phyloP scores from a whole-genome alignment of 495 filamentous ascomycete species.

The Penicillium cinerascens region DNA sequence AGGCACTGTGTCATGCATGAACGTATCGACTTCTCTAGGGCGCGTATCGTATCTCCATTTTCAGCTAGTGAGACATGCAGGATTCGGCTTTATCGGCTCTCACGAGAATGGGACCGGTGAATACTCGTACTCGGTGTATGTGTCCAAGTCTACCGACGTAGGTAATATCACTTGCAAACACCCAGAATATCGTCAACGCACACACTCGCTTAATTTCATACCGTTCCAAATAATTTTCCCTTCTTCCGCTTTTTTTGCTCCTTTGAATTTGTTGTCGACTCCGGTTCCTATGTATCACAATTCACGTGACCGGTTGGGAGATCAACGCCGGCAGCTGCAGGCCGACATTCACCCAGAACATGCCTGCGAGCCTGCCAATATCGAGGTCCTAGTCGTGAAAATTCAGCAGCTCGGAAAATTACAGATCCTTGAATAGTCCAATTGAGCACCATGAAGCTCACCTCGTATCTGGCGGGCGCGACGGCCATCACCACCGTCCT shows the following conservation, averaged over 20 bases:
- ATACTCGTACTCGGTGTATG: not conserved
- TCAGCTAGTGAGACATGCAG: not conserved
- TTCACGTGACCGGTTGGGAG: conserved; percentile 1
- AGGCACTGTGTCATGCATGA: not conserved
- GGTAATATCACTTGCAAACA: not conserved
- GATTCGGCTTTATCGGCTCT: not conserved
- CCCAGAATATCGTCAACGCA: not conserved
- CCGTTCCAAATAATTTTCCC: not conserved
- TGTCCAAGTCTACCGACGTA: not conserved
- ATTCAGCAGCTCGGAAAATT: not conserved
- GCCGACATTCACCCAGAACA: not conserved
- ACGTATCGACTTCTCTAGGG: not conserved
- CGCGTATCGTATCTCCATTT: not conserved
- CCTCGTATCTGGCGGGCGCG: conserved; percentile 20
- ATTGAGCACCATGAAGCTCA: conserved; percentile 19
- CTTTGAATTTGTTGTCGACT: too few species aligned
- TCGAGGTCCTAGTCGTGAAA: not conserved
- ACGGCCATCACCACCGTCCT: conserved; percentile 19
- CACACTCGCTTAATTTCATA: not conserved
- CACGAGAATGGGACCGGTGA: not conserved
- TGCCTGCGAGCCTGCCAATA: not conserved
- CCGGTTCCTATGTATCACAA: not conserved
- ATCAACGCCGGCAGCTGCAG: not conserved
- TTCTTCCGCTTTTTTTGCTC: too few species aligned
- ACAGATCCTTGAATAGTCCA: not conserved